Evolutionary conservation across 768 basidiomycete species (phyloP).

Genomic region (Mycena leptocephala): DNA sequence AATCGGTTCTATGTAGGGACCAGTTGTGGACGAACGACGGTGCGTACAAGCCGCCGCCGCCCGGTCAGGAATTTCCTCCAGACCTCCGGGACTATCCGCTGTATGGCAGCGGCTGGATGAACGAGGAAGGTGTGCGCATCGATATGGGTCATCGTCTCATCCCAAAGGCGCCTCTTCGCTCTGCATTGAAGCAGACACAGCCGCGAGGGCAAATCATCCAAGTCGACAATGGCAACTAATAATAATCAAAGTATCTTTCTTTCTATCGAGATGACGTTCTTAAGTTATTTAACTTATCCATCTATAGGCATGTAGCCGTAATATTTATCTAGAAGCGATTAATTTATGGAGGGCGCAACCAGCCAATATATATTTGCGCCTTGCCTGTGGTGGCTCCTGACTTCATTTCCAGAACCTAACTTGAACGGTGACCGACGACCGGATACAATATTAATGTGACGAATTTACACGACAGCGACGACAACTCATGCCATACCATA

Average conservation of each 20-base stretch:
- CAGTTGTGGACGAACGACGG: slow-evolving; percentile 92
- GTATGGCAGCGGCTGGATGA: slow-evolving; percentile 86
- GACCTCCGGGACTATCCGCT: slow-evolving; percentile 85
- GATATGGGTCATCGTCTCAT: slow-evolving; percentile 84
- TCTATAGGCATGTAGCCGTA: slow-evolving; percentile 19
- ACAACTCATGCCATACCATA: neutral
- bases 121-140: slow-evolving; percentile 85
- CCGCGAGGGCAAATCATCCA: slow-evolving; percentile 18
- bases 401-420: neutral
- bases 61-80: slow-evolving; percentile 76
- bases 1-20: slow-evolving; percentile 66
- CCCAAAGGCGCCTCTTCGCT: slow-evolving; percentile 79
- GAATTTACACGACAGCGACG: neutral
- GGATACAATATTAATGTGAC: too few species aligned
- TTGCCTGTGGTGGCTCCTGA: neutral
- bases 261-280: neutral
- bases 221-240: slow-evolving; percentile 6
- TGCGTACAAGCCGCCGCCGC: slow-evolving; percentile 70
- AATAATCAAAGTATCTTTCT: slow-evolving; percentile 26
- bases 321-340: slow-evolving; percentile 22
- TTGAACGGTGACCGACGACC: too few species aligned
- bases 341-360: slow-evolving; percentile 6
- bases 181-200: slow-evolving; percentile 74
- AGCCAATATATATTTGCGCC: neutral
- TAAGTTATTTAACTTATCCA: slow-evolving; percentile 30